Conservation (phyloP, 257 asterid genomes). For the Verbena officinalis region DNA sequence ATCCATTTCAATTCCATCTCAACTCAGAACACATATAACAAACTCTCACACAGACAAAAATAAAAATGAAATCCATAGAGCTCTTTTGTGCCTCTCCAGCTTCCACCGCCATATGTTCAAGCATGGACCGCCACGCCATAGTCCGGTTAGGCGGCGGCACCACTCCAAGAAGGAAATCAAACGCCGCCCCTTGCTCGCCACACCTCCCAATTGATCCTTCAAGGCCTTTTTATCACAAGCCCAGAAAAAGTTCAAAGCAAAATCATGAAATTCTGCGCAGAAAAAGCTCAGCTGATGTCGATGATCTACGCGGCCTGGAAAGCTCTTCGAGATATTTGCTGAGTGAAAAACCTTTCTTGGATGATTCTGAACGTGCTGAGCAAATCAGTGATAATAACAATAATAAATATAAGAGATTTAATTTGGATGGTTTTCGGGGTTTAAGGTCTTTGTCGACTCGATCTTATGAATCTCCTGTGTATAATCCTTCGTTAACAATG, state of each 20-base stretch:
- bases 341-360: slow-evolving; percentile 48
- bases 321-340: slow-evolving; percentile 50
- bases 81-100: slow-evolving; percentile 84
- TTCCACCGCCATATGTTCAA: slow-evolving; percentile 87
- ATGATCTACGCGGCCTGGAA: slow-evolving; percentile 30
- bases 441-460: slow-evolving; percentile 53
- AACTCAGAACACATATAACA: slow-evolving; percentile 20
- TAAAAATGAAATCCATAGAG: slow-evolving; percentile 68
- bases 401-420: slow-evolving; percentile 24
- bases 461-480: slow-evolving; percentile 43
- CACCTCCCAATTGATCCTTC: slow-evolving; percentile 67
- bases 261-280: slow-evolving; percentile 40
- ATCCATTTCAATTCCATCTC: neutral
- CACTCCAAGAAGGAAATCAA: slow-evolving; percentile 28
- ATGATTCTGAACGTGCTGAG: slow-evolving; percentile 34
- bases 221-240: slow-evolving; percentile 30
- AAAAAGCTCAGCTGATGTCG: slow-evolving; percentile 70
- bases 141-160: slow-evolving; percentile 47
- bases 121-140: slow-evolving; percentile 63
- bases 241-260: slow-evolving; percentile 35
- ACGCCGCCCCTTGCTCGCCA: slow-evolving; percentile 57
- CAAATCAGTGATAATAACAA: too few species aligned
- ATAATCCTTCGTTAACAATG: slow-evolving; percentile 23
- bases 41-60: neutral
- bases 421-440: slow-evolving; percentile 28